Percentiles rank a stretch among this genome's conserved stretches.
Conservation (phyloP, 495 filamentous ascomycete genomes). For the Pyrenula aspistea region DNA sequence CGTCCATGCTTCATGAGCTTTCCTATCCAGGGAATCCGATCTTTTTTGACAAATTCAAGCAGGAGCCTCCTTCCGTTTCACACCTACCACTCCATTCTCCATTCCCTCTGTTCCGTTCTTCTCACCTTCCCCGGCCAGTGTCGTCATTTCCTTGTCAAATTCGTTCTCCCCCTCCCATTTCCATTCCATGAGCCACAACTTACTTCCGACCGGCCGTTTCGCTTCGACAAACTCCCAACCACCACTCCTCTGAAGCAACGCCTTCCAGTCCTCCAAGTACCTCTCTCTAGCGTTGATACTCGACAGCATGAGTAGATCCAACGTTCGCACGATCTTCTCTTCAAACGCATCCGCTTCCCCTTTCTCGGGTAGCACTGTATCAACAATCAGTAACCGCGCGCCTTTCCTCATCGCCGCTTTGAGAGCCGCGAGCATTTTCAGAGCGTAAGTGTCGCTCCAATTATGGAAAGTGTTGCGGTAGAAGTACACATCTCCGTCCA, state of each 20-base stretch:
- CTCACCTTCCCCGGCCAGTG: background rate
- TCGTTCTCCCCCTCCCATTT: background rate
- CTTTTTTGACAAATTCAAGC: no score
- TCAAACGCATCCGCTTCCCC: slow-evolving; percentile 6
- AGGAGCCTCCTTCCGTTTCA: no score
- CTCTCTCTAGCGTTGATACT: slow-evolving; percentile 23
- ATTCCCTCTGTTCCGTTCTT: no score
- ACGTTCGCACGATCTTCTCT: slow-evolving; percentile 4
- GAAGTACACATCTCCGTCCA: slow-evolving; percentile 43
- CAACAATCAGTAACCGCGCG: slow-evolving; percentile 34
- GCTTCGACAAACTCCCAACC: background rate
- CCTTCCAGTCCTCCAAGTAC: slow-evolving; percentile 15
- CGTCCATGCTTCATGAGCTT: no score
- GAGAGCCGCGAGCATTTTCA: slow-evolving; percentile 37
- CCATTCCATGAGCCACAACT: background rate
- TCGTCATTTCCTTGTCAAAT: background rate
- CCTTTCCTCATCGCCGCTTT: slow-evolving; percentile 44
- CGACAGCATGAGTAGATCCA: slow-evolving; percentile 25
- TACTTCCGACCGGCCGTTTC: background rate
- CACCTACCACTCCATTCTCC: no score
- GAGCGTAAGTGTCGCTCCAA: slow-evolving; percentile 43
- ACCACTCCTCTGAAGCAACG: slow-evolving; percentile 10
- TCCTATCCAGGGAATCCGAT: no score
- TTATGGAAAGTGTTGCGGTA: slow-evolving; percentile 49
- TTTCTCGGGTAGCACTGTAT: slow-evolving; percentile 24